Evolutionary conservation across 257 asterid species (phyloP).

Genomic region (Solanum etuberosum): DNA sequence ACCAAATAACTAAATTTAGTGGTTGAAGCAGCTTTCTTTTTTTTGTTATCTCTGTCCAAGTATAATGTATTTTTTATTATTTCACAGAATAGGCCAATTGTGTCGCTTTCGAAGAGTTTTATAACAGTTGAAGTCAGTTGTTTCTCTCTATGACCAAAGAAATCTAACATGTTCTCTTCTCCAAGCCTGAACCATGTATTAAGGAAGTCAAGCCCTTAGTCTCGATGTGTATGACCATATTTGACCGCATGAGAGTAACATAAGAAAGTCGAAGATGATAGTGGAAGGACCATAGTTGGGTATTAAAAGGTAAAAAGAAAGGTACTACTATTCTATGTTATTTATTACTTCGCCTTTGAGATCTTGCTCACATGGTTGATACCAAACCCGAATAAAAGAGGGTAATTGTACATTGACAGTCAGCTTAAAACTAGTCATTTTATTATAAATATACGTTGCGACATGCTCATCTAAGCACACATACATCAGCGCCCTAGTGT

Average conservation of each 20-base stretch:
- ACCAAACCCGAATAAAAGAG: too few relatives aligned
- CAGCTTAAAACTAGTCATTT: too few relatives aligned
- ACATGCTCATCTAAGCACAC: too few relatives aligned
- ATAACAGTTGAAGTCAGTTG: background rate
- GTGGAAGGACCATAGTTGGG: too few relatives aligned
- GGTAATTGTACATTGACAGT: too few relatives aligned
- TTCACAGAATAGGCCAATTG: background rate
- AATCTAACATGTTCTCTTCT: background rate
- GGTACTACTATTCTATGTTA: too few relatives aligned
- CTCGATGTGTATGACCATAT: background rate
- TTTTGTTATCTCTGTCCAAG: background rate
- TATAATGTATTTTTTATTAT: background rate
- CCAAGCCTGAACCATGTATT: background rate
- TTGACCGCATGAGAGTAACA: background rate
- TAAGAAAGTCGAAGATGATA: background rate
- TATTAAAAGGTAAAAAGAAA: too few relatives aligned
- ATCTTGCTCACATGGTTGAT: too few relatives aligned
- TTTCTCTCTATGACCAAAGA: background rate
- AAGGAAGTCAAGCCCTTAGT: background rate
- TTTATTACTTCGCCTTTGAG: too few relatives aligned
- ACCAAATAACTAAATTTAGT: background rate
- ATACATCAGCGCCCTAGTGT: too few relatives aligned
- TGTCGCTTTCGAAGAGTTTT: background rate
- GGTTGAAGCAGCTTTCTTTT: background rate
- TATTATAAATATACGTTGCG: too few relatives aligned